Evolutionary conservation across 2,329 filamentous ascomycete species (phyloP), one percentile per base, ranked within the genome.

Genomic region (Hirsutella minnesotensis): DNA sequence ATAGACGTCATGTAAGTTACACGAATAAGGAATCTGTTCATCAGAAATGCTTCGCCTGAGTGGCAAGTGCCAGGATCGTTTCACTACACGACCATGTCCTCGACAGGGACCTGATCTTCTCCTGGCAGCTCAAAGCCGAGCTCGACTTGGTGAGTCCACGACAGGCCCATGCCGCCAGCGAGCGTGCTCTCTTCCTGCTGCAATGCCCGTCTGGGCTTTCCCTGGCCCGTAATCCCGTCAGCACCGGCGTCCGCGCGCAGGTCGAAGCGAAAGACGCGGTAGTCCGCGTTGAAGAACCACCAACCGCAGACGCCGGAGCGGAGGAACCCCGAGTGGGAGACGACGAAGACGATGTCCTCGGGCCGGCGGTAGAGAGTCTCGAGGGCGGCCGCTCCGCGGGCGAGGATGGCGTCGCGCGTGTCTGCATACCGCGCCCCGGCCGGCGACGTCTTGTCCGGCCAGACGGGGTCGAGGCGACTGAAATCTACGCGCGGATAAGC

Each of bases 301-400:
- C 63, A 64, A 2, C 76, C 72, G 9, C 67, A 69, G 8, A 83
- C 69, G 9, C 69, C 75, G 3, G 66, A 56, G n/a, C 78, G 63
- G 47, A 83, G 51, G 55, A 83, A 83, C 0, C 71, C 77, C 2
- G 79, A 77, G 59, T 83, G 79, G 2, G 73, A 75, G 4, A 84
- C 77, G 0, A 83, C 78, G 9, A 79, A 67, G 42, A 84, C 68
- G 41, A 79, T 65, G 50, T 75, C 75, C 58, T 83, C 79, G 0
- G 72, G 69, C 1, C 79, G 66, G 12, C 51, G 49, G 46, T 70
- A 65, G 20, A 84, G 62, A 21, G 65, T 63, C 27, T 61, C 58
- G 2, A 83, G 64, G 64, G 35, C 66, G 68, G 0, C 59, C 56
- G 49, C 72, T 68, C 0, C 80, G 12, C 81, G 73, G 0, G 61